These are phyloP conservation scores for Paramyrothecium roridum DNA, from an alignment of 2,329 filamentous ascomycete species.

Conservation along the genomic window DNA sequence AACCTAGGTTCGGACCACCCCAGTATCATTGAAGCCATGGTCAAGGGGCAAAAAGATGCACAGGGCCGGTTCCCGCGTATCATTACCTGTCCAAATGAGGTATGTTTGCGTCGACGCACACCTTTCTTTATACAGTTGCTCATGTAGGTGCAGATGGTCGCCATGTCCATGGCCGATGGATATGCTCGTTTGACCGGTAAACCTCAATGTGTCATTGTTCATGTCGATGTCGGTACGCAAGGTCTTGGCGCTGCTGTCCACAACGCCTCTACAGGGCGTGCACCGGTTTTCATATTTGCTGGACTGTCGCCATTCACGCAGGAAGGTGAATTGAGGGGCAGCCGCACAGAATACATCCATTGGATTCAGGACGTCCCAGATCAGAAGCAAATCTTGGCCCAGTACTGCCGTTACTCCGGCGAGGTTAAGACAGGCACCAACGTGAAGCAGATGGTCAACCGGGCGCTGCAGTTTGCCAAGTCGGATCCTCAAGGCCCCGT, in stretches of 20 bases:
- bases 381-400: constrained; percentile 72
- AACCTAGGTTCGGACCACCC: constrained; percentile 69
- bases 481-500: constrained; percentile 75
- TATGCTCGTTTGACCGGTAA: constrained; percentile 69
- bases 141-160: constrained; percentile 62
- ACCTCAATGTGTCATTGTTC: constrained; percentile 73
- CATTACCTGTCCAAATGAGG: constrained; percentile 76
- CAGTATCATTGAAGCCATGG: constrained; percentile 74
- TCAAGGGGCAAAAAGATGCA: constrained; percentile 57
- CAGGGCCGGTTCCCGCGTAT: constrained; percentile 58
- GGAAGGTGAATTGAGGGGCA: constrained; percentile 71
- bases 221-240: constrained; percentile 79
- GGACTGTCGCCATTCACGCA: constrained; percentile 72
- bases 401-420: constrained; percentile 79
- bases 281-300: constrained; percentile 73
- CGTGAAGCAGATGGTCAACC: constrained; percentile 82
- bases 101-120: constrained; percentile 23
- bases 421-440: constrained; percentile 82
- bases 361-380: constrained; percentile 82
- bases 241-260: constrained; percentile 73
- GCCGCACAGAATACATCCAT: constrained; percentile 76
- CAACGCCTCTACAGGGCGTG: constrained; percentile 70
- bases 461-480: constrained; percentile 75
- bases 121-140: no score
- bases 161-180: constrained; percentile 77